These are phyloP conservation scores for Austroboletus olivaceoglutinosus DNA, from an alignment of 1,284 basidiomycete species.

Conservation along the genomic window DNA sequence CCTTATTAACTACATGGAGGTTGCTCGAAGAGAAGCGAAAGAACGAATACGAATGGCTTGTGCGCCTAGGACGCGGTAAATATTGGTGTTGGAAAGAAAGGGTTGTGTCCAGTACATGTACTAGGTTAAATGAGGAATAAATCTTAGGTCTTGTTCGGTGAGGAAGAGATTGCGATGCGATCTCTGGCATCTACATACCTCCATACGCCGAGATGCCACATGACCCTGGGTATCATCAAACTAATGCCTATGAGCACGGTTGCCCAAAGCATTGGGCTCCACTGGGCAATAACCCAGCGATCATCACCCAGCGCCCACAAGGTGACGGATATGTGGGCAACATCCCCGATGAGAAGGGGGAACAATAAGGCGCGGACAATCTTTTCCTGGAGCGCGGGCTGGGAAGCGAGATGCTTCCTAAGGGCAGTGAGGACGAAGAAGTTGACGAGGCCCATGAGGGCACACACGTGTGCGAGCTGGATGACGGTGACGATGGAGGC, in stretches of 20 bases:
- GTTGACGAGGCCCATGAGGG: constrained; percentile 67
- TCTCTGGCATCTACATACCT: constrained; percentile 69
- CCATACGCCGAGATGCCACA: constrained; percentile 72
- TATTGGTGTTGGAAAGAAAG: background rate
- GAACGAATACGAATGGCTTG: constrained; percentile 12
- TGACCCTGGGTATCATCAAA: constrained; percentile 62
- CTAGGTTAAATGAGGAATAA: constrained; percentile 28
- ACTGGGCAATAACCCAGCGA: constrained; percentile 56
- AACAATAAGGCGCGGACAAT: constrained; percentile 60
- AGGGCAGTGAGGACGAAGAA: constrained; percentile 60
- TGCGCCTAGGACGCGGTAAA: background rate
- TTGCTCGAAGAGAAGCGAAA: background rate
- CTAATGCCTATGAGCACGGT: constrained; percentile 63
- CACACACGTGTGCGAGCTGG: constrained; percentile 74
- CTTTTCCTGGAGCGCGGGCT: constrained; percentile 67
- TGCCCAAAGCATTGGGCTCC: constrained; percentile 67
- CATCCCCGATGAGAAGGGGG: constrained; percentile 66
- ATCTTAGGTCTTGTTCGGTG: constrained; percentile 15
- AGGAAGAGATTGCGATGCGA: no score
- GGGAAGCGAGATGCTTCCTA: constrained; percentile 54
- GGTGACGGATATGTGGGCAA: constrained; percentile 62
- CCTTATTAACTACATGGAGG: constrained; percentile 50
- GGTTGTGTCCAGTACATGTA: background rate
- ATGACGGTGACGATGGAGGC: constrained; percentile 65
- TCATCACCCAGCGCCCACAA: constrained; percentile 70